Evolutionary conservation across 2,329 filamentous ascomycete species (phyloP), one percentile per base, ranked within the genome.

Genomic region (Monosporascus sp.): DNA sequence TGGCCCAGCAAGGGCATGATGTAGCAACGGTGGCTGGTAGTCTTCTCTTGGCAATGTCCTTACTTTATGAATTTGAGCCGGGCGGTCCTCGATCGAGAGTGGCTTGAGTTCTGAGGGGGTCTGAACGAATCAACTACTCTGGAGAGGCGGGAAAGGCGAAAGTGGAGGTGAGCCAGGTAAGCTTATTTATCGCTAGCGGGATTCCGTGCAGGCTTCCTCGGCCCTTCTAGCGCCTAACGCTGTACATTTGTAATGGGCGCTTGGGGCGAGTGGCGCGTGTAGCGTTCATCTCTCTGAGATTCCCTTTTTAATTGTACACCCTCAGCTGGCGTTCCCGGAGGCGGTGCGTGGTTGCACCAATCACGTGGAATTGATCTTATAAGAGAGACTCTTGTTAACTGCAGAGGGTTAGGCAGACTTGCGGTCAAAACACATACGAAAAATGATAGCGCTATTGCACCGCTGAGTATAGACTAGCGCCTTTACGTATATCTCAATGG

Each of bases 141-240:
- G 43, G 25, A 46, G n/a, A 14, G 17, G 43, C 43, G 43, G 43
- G 43, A 46, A 24, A 46, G 43, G 43, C 43, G 43, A 46, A 22
- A 31, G 43, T 25, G 6, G 17, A 24, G 43, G 24, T n/a, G 43
- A 24, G 43, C 24, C 43, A 46, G 43, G 43, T 46, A 27, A 46
- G 24, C 22, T 46, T 46, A 27, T 27, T 46, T 46, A 46, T 46
- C 18, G 35, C 54, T 57, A 60, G 59, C 52, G 51, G 49, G 46
- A 55, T 69, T 70, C 67, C 56, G 62, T 68, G 65, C 64, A 69
- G 60, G 54, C 60, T 70, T 70, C 68, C 65, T 65, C 63, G 61
- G 65, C 56, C 55, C 64, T 68, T 70, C 67, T 70, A 70, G 68
- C 67, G 67, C 51, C 56, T 41, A 48, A 46, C 48, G 9, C 49